Evolutionary conservation across 129 eudicot genomes (phyloP), one percentile per base, ranked within the genome.

Genomic region (Flaveria linearis): DNA sequence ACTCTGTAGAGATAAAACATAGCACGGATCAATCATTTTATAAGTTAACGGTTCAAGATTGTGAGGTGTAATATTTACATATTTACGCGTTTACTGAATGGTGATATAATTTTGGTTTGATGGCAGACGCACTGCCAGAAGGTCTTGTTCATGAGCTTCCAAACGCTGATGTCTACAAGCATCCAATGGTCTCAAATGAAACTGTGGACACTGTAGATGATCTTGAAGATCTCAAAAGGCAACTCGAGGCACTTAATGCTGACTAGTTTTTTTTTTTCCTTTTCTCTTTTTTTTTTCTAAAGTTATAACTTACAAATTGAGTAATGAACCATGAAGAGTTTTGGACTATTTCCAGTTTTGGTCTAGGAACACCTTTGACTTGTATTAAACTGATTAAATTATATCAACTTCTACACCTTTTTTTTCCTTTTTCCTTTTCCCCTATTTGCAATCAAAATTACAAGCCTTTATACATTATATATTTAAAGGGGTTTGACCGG

Each of bases 81-180:
- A 9, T 74, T 16, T 41, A 17, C 4, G 17, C 5, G 14, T 56
- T 33, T 53, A 7, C 20, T 7, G 28, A 14, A 22, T 46, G 50
- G 16, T 36, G 52, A 71, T 60, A 17, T 33, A 12, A 42, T 52
- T 58, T 50, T 71, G 55, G 28, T 12, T 60, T 26, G 3, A 13
- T 58, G 55, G 42, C 84, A 89, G 92, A 81, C 78, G 78, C 84
- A 47, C 85, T 90, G 9, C 91, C 96, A 3, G 96, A 87, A 17
- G 96, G 96, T 46, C 87, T 90, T 65, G 84, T 84, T 20, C 90
- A 76, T 18, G 96, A 90, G 89, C 93, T 88, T 52, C 96, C 96
- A 11, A 78, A 62, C 11, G 86, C 86, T 55, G 86, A 82, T 77
- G 84, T 74, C 53, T 80, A 80, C 43, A 81, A 77, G 39, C 78